These are phyloP conservation scores for Fusarium cyanostomum DNA, from an alignment of 2,329 filamentous ascomycete genomes.

Conservation along the genomic window DNA sequence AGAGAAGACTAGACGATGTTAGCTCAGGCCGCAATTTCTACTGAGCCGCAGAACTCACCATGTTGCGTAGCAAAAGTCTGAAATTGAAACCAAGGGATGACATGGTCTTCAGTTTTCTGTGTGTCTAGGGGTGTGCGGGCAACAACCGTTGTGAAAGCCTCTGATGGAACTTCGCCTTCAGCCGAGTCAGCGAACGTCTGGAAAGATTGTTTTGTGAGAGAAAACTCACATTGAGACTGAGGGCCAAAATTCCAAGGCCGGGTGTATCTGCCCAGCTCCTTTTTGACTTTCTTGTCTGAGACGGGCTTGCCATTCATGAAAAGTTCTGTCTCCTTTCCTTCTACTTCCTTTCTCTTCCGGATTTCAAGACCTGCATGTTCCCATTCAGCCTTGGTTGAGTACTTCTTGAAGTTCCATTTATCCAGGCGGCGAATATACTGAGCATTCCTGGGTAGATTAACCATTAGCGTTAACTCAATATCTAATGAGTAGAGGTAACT, in stretches of 20 bases:
- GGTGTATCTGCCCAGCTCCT: constrained; percentile 1
- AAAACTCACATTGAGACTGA: neutral
- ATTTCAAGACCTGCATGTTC: neutral
- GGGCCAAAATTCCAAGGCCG: neutral
- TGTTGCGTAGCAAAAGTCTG: neutral
- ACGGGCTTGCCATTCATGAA: neutral
- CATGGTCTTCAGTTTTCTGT: neutral
- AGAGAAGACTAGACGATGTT: neutral
- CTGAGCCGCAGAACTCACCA: neutral
- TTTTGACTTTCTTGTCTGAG: neutral
- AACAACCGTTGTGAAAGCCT: neutral
- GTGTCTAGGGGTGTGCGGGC: neutral
- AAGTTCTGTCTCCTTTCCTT: neutral
- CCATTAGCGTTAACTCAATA: neutral
- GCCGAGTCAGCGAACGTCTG: neutral
- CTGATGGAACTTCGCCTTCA: neutral
- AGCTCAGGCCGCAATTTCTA: neutral
- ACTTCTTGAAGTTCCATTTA: constrained; percentile 1
- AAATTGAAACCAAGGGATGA: neutral
- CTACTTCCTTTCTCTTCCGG: neutral
- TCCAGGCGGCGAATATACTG: constrained; percentile 2
- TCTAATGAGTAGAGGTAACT: neutral
- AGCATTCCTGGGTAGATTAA: neutral
- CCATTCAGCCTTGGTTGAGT: neutral
- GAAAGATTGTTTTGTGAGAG: neutral